Evolutionary conservation across 1,284 basidiomycete species (phyloP), one percentile per base, ranked within the genome.

Genomic region (Dichomitus squalens): DNA sequence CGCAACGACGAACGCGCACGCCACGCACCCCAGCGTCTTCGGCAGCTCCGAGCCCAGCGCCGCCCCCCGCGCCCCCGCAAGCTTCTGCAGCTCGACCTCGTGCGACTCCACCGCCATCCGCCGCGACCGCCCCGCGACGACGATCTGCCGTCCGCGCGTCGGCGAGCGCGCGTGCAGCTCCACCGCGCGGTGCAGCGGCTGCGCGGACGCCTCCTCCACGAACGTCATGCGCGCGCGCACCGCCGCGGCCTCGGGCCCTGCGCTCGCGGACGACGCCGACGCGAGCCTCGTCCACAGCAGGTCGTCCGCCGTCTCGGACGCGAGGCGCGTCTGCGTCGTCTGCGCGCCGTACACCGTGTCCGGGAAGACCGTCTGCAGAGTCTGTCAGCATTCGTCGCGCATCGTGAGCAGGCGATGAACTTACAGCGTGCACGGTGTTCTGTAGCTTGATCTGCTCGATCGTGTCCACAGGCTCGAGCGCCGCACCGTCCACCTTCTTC

Each of bases 271-370:
- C n/a, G n/a, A n/a, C n/a, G n/a, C 6, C 7, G 70, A 62, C 1
- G 83, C 74, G 62, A 83, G 87, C 7, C 77, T 78, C 0, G 77
- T 74, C 90, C 90, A 92, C 11, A 82, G 65, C 27, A 92, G 52
- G 66, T 85, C 83, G 67, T 93, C 92, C 2, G 89, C 90, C 1
- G 87, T 87, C 31, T 88, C 83, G 0, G 88, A 92, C n/a, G 79
- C 79, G 16, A 92, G 70, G 23, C 82, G 79, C 6, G 79, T 85
- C 64, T 86, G 79, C 1, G 89, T 87, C 53, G 76, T 84, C n/a
- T 76, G 73, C 21, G 77, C 72, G 0, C 80, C 86, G 57, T 92
- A 91, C 0, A 90, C 73, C 0, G 90, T 92, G 64, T 92, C 90
- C 0, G 82, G 77, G 49, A 81, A 80, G 14, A 77, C 68, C 4